Evolutionary conservation across 2,329 filamentous ascomycete species (phyloP).

Genomic region (Epicoccum sorghinum): DNA sequence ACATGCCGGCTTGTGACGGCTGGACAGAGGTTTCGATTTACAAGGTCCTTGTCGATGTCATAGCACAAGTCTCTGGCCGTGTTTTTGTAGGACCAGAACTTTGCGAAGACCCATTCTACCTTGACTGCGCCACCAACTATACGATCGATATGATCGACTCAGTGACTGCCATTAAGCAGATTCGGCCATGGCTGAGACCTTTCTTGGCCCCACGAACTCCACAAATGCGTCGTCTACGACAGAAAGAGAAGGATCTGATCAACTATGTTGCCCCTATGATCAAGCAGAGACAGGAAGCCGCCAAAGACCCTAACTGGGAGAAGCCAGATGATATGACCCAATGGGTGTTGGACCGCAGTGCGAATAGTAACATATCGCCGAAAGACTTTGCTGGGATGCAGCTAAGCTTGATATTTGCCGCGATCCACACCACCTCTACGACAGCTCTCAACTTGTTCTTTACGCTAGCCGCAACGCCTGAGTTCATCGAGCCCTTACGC

Average conservation of each 20-base stretch:
- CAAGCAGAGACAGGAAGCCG: constrained; percentile 26
- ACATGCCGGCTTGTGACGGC: constrained; percentile 37
- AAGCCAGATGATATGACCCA: constrained; percentile 48
- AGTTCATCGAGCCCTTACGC: constrained; percentile 51
- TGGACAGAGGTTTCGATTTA: constrained; percentile 42
- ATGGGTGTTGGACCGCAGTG: constrained; percentile 42
- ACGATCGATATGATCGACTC: constrained; percentile 41
- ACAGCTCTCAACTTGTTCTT: constrained; percentile 39
- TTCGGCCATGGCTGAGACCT: constrained; percentile 33
- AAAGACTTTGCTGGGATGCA: constrained; percentile 17
- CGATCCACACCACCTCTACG: constrained; percentile 41
- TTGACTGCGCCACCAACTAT: constrained; percentile 38
- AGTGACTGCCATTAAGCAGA: constrained; percentile 33
- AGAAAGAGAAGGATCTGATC: constrained; percentile 22
- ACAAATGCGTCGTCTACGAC: constrained; percentile 28
- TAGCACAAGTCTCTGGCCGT: constrained; percentile 43
- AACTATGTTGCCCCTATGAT: constrained; percentile 35
- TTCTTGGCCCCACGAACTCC: constrained; percentile 34
- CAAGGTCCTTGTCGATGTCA: constrained; percentile 34
- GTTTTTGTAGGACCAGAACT: constrained; percentile 44
- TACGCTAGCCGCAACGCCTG: constrained; percentile 41
- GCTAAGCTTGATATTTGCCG: constrained; percentile 37
- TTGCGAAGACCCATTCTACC: constrained; percentile 36
- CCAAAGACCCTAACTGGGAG: constrained; percentile 36
- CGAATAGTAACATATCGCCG: constrained; percentile 11